Percentiles rank a stretch among this genome's conserved stretches.
Evolutionary conservation across 2,329 filamentous ascomycete species (phyloP).

Genomic region (Fusarium sp.): DNA sequence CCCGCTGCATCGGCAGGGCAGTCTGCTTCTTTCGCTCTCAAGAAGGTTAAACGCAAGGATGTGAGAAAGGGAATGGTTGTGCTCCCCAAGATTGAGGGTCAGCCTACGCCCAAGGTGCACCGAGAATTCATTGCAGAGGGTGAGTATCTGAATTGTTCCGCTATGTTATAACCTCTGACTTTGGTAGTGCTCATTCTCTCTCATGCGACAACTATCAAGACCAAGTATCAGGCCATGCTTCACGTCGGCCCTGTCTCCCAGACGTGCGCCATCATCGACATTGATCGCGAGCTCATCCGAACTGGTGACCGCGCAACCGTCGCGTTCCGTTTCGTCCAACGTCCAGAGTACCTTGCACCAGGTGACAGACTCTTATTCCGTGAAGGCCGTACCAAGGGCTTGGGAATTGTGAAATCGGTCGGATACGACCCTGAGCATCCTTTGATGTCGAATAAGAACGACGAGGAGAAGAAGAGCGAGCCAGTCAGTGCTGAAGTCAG

Average conservation of each 20-base stretch:
- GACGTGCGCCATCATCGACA: constrained; percentile 96
- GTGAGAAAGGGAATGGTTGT: constrained; percentile 99
- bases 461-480: constrained; percentile 35
- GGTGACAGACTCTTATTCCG: constrained; percentile 93
- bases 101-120: constrained; percentile 76
- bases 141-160: constrained; percentile 47
- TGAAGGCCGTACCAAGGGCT: constrained; percentile 92
- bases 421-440: constrained; percentile 81
- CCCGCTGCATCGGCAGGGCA: constrained; percentile 91
- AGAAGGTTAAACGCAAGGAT: constrained; percentile 88
- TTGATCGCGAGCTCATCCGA: constrained; percentile 94
- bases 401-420: constrained; percentile 92
- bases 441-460: constrained; percentile 44
- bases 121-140: constrained; percentile 83
- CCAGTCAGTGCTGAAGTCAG: constrained; percentile 34
- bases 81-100: constrained; percentile 81
- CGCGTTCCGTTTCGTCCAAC: constrained; percentile 93
- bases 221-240: constrained; percentile 97
- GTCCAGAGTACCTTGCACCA: constrained; percentile 90
- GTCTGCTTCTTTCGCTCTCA: constrained; percentile 90
- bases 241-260: constrained; percentile 96
- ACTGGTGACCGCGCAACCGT: constrained; percentile 95
- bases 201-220: constrained; percentile 96
- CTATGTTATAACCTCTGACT: constrained; percentile 10
- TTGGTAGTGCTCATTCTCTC: constrained; percentile 85